Evolutionary conservation across 1,284 basidiomycete genomes (phyloP).

Genomic region (Tilletia horrida): DNA sequence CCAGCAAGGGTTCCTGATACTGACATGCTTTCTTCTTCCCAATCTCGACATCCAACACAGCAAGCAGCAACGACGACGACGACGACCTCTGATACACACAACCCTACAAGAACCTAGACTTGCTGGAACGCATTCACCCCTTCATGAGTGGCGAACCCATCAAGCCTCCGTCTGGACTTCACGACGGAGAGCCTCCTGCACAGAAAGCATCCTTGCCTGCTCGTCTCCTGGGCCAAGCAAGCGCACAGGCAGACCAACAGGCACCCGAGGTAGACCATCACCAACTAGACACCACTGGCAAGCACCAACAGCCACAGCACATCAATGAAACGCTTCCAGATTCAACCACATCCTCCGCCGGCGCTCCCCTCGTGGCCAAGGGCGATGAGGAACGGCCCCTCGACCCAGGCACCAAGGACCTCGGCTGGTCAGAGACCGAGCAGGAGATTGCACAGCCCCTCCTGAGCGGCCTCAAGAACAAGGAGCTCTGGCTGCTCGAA

Average conservation of each 20-base stretch:
- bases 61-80: not conserved
- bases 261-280: slow-evolving; percentile 1
- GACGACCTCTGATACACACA: not conserved
- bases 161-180: not conserved
- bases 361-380: slow-evolving; percentile 20
- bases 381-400: slow-evolving; percentile 35
- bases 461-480: slow-evolving; percentile 56
- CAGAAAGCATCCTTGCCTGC: slow-evolving; percentile 2
- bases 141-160: too few species aligned
- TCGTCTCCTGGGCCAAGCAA: not conserved
- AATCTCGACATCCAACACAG: not conserved
- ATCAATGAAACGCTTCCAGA: not conserved
- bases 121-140: too few species aligned
- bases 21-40: not conserved
- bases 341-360: not conserved
- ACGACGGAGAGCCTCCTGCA: not conserved
- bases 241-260: slow-evolving; percentile 10
- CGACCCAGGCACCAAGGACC: slow-evolving; percentile 40
- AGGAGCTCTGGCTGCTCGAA: slow-evolving; percentile 58
- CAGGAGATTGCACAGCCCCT: slow-evolving; percentile 42
- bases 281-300: not conserved
- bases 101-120: too few species aligned
- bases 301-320: not conserved
- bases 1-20: too few species aligned
- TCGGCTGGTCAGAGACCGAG: slow-evolving; percentile 41